Base-by-base conservation (phyloP, 192 early-diverging fungal species). In the Mortierella hygrophila region DNA sequence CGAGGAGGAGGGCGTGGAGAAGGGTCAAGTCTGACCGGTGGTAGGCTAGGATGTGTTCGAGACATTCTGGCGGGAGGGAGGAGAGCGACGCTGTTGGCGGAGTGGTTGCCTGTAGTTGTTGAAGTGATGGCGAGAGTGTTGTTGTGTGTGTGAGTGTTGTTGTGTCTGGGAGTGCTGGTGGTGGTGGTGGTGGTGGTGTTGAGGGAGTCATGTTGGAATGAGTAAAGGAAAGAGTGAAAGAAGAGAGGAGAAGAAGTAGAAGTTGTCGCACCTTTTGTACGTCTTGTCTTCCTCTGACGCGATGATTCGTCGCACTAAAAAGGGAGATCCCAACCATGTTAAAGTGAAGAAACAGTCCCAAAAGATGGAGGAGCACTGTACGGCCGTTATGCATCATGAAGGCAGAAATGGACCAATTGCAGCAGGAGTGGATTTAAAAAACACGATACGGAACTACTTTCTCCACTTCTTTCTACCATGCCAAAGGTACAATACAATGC, bases 1-100 rank as follows among this genome's bases (percentile, higher is more conserved):
- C 76, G 16, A 77, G 68, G 40, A 83, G 76, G n/a, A 77, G 42
- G 4, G 60, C 49, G 63, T 74, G 76, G 23, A 83, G 76, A 23
- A 68, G 37, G 26, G 41, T 60, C 3, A 83, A 71, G 38, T 77
- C 60, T 9, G 13, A 60, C 13, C 60, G 76, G 29, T 57, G 44
- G 26, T 83, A 60, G 26, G 72, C 37, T 5, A 78, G n/a, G 72
- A 83, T 78, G 21, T 78, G 74, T 21, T 83, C 76, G 38, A 83
- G 76, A 52, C 82, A 83, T 35, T 83, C 82, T 18, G 76, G 47
- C 2, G 82, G 82, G 13, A 83, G 63, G 2, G 42, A 42, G 13
- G 42, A 37, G 23, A 75, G 26, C 11, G 72, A 47, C 4, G 49
- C 26, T 13, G 76, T 68, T 57, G 47, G n/a, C 5, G 49, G 23